phyloP scores from a whole-genome alignment of 305 asterid genomes.

The Solanum hybrid region DNA sequence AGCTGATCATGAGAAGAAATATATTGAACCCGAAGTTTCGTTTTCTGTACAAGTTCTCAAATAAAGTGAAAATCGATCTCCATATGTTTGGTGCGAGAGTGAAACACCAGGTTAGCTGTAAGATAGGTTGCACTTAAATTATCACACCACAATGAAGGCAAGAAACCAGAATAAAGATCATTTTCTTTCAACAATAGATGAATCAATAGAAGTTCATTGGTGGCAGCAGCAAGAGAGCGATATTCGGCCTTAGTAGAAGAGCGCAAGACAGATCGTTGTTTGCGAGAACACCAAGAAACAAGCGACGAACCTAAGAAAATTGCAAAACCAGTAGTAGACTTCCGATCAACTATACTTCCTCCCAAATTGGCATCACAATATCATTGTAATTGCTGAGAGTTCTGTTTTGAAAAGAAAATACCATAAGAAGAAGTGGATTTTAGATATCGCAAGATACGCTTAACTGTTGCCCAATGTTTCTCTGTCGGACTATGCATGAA shows the following conservation, averaged over 20 bases:
- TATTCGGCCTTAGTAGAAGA: background rate
- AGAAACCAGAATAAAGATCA: background rate
- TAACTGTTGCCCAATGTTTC: background rate
- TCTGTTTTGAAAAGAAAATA: background rate
- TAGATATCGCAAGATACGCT: background rate
- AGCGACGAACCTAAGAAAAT: background rate
- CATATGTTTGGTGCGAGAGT: too few relatives aligned
- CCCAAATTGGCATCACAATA: background rate
- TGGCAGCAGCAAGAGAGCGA: background rate
- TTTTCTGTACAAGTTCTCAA: too few relatives aligned
- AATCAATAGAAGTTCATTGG: background rate
- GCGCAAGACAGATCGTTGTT: background rate
- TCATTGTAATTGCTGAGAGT: too few relatives aligned
- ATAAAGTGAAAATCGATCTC: too few relatives aligned
- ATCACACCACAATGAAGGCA: background rate
- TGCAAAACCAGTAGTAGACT: background rate
- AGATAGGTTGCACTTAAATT: too few relatives aligned
- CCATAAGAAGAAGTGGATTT: background rate
- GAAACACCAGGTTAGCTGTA: too few relatives aligned
- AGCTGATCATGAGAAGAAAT: too few relatives aligned
- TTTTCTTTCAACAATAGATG: background rate
- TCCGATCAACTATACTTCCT: background rate
- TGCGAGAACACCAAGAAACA: background rate
- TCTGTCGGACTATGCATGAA: background rate
- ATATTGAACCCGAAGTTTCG: too few relatives aligned